Conservation (phyloP, 192 early-diverging fungal species). For the Glomus cerebriforme region DNA sequence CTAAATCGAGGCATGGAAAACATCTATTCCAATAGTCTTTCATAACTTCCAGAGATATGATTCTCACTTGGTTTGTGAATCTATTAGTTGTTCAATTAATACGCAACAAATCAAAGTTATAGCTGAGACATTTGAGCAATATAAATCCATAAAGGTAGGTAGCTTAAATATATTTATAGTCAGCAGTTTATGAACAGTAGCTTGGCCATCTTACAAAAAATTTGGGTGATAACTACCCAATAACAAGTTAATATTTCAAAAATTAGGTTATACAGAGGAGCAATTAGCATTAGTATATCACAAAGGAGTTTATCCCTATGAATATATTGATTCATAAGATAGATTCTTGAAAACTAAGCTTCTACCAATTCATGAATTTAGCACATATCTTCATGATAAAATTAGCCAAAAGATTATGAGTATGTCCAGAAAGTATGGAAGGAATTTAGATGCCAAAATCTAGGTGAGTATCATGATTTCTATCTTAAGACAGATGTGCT, state of each 20-base stretch:
- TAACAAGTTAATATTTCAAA: too few species aligned
- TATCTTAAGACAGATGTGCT: too few species aligned
- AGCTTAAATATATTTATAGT: too few species aligned
- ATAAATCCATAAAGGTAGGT: not conserved
- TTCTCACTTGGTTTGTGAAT: constrained; percentile 16
- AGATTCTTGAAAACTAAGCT: not conserved
- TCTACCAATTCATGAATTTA: too few species aligned
- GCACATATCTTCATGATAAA: too few species aligned
- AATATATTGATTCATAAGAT: not conserved
- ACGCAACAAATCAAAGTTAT: not conserved
- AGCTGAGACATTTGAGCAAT: not conserved
- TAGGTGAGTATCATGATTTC: too few species aligned
- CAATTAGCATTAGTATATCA: not conserved
- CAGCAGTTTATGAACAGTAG: too few species aligned
- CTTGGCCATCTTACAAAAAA: not conserved
- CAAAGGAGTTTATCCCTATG: constrained; percentile 11
- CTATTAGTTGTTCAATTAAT: not conserved
- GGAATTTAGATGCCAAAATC: too few species aligned
- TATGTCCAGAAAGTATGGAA: too few species aligned
- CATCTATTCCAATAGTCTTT: constrained; percentile 7
- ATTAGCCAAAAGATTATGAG: too few species aligned
- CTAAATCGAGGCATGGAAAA: not conserved
- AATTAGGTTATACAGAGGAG: too few species aligned
- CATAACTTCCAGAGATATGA: constrained; percentile 8
- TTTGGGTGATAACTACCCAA: not conserved